Base-by-base conservation (phyloP, 192 early-diverging fungal genomes). In the Gonapodya prolifera region DNA sequence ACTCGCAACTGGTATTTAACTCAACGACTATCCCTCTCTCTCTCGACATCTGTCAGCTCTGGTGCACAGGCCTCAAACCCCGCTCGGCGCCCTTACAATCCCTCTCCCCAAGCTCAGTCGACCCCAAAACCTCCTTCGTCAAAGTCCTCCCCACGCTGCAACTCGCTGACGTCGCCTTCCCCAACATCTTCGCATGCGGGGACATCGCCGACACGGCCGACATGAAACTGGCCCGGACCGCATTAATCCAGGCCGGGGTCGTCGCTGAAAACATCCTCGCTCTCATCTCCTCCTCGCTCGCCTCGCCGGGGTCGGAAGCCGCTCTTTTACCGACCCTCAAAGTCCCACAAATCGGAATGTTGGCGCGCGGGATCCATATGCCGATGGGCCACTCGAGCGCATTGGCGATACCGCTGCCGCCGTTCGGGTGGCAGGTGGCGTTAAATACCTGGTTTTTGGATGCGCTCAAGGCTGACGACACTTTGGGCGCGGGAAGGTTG, bases 181-280 rank as follows among this genome's bases (percentile, higher is more conserved):
- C 88, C 1, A 82, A 94, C 79, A 90, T 95, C 35, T 95, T 89
- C 78, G 89, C 91, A 2, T 81, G 85, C 33, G 94, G 94, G 23
- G 94, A 95, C 80, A 89, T 93, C 13, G 84, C 82, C 73, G 82
- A 85, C 34, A 79, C 84, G 13, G 83, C 79, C 17, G 82, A 79
- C 35, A 77, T 85, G 29, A 88, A 88, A 69, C 45, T 61, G 8
- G 45, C 45, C 45, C 45, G 45, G 45, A 61, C 23, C 8, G 45
- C 45, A 23, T 61, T 61, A 8, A 23, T 23, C 45, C 45, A 61
- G 45, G 8, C 45, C 45, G 23, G 8, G 8, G 45, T 61, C 45
- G 45, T 23, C 45, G 45, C 23, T 8, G 45, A 61, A 8, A 61
- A 61, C 45, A 61, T 61, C 45, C 45, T 61, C 45, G 23, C 45